These are phyloP conservation scores for Aspergillus puulaauensis DNA, from an alignment of 2,329 filamentous ascomycete genomes.

Conservation along the genomic window DNA sequence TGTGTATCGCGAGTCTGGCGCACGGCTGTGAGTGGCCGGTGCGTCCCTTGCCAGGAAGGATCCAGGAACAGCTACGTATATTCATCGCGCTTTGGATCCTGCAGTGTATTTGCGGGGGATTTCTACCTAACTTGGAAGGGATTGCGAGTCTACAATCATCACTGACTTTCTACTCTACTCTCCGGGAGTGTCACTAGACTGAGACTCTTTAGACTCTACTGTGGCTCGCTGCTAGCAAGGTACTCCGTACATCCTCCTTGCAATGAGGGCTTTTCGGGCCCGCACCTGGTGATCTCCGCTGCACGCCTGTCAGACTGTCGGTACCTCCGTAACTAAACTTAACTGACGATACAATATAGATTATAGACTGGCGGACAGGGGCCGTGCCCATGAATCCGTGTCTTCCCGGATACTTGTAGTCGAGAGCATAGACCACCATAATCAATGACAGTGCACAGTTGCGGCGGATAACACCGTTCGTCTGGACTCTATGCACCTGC, in stretches of 20 bases:
- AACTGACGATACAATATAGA: neutral
- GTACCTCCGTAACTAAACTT: neutral
- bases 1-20: conserved; percentile 1
- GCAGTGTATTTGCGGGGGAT: neutral
- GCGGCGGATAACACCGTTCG: neutral
- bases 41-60: neutral
- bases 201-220: neutral
- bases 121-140: conserved; percentile 4
- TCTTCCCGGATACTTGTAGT: neutral
- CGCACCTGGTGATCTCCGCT: conserved; percentile 1
- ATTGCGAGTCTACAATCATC: neutral
- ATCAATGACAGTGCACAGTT: neutral
- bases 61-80: conserved; percentile 1
- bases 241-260: too few species aligned
- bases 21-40: neutral
- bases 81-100: neutral
- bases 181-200: neutral
- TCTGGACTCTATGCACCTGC: neutral
- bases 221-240: too few species aligned
- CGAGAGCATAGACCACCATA: neutral
- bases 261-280: neutral
- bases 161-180: neutral
- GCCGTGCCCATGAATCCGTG: neutral
- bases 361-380: neutral
- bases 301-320: neutral